Evolutionary conservation across 129 eudicot genomes (phyloP), one percentile per base, ranked within the genome.

Genomic region (Helianthus annuus): DNA sequence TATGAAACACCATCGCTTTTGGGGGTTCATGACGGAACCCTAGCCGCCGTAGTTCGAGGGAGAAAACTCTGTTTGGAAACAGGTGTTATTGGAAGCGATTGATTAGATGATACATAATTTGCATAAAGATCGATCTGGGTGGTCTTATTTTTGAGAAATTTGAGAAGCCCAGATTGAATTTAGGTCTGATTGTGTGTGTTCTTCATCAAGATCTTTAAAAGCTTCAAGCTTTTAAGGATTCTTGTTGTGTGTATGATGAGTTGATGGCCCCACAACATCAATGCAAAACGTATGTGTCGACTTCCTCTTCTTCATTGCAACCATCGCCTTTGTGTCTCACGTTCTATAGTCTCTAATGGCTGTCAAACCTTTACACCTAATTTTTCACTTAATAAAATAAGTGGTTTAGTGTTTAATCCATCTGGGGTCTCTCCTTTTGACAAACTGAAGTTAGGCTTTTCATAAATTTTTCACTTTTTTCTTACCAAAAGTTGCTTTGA

Each of bases 241-340:
- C 56, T 53, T 57, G 40, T 46, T 68, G 22, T 57, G 40, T 10
- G 42, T 66, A 38, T 69, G 32, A 40, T 70, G 65, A 61, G 19
- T 70, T 70, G 71, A 77, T 76, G 69, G 62, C 13, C 74, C 74
- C n/a, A n/a, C n/a, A n/a, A n/a, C n/a, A n/a, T n/a, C n/a, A n/a
- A n/a, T n/a, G n/a, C n/a, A n/a, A n/a, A n/a, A n/a, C n/a, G n/a
- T n/a, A n/a, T n/a, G n/a, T n/a, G n/a, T n/a, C n/a, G n/a, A n/a
- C n/a, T n/a, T n/a, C n/a, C n/a, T n/a, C n/a, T n/a, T n/a, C n/a
- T n/a, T n/a, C n/a, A n/a, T n/a, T n/a, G n/a, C n/a, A n/a, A n/a
- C n/a, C n/a, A n/a, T n/a, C n/a, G n/a, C n/a, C n/a, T n/a, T n/a
- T n/a, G n/a, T n/a, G n/a, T n/a, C n/a, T n/a, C n/a, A n/a, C n/a